Conservation (phyloP, 2,329 filamentous ascomycete genomes). For the Phoma sp. region DNA sequence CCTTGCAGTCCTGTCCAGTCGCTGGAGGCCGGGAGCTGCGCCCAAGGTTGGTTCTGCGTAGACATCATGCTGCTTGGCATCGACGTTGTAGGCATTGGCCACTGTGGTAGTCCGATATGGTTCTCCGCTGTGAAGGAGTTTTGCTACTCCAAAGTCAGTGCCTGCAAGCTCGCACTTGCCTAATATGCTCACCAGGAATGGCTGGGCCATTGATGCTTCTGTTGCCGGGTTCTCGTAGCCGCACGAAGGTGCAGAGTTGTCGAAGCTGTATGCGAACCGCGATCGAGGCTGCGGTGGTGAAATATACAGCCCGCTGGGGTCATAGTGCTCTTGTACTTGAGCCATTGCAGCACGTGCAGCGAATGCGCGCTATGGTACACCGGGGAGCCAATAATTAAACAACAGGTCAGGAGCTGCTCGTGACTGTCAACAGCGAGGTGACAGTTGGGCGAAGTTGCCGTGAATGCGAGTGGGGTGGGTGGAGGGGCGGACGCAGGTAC, state of each 20-base stretch:
- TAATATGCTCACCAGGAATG: slow-evolving; percentile 22
- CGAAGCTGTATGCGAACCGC: slow-evolving; percentile 2
- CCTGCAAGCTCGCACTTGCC: not conserved
- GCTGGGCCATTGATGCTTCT: slow-evolving; percentile 23
- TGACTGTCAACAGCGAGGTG: slow-evolving; percentile 5
- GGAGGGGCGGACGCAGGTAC: slow-evolving; percentile 19
- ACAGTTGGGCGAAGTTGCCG: slow-evolving; percentile 17
- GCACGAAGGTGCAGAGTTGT: not conserved
- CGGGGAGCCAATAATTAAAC: slow-evolving; percentile 4
- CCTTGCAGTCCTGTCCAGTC: not conserved
- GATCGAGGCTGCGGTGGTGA: slow-evolving; percentile 12
- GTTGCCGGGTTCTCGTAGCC: too few relatives aligned
- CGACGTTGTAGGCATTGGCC: slow-evolving; percentile 8
- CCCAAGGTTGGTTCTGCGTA: not conserved
- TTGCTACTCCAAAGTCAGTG: slow-evolving; percentile 17
- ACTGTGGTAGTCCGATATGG: slow-evolving; percentile 10
- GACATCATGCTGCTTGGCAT: not conserved
- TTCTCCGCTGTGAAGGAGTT: slow-evolving; percentile 15
- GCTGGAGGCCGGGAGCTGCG: not conserved
- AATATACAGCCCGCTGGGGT: slow-evolving; percentile 6
- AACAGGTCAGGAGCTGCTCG: slow-evolving; percentile 1
- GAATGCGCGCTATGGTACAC: not conserved
- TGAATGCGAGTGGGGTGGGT: slow-evolving; percentile 29
- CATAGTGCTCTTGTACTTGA: slow-evolving; percentile 18
- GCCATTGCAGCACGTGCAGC: slow-evolving; percentile 23